Base-by-base conservation (phyloP, 495 filamentous ascomycete species). In the Tetracladium marchalianum region DNA sequence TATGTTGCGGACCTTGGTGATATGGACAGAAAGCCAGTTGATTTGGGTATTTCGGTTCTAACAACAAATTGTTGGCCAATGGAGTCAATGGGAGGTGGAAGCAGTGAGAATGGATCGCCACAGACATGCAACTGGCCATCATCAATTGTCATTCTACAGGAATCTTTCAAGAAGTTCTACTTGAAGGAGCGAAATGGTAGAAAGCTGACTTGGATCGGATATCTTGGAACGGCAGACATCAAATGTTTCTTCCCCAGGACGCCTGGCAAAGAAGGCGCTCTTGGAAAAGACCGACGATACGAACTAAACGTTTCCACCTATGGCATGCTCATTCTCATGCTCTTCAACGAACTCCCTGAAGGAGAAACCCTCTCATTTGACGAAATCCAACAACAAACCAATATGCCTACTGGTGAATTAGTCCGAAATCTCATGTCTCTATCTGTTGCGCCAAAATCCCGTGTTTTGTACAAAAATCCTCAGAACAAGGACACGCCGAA, bases 51-150 rank as follows among this genome's bases (percentile, higher is more conserved):
- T 64, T 84, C 81, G 47, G 80, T 97, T 35, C 73, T 99, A 34
- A 97, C 92, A 5, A 86, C 77, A 50, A 96, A 90, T 43, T 88
- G 87, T 60, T 99, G 92, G 92, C 92, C 92, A 1, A 75, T 87
- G 54, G 89, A 94, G 44, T 69, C 82, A 31, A 90, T 95, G 81
- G 77, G 80, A 10, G 44, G 54, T 54, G 31, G 49, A 46, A 39
- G 55, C 15, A 35, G 46, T 31, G 64, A 68, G 54, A 75, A 79
- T 18, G 80, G 76, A 1, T 63, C 69, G 1, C 66, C 66, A 18
- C 61, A 67, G 18, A 61, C 72, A 9, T 82, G 80, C 62, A 75
- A 76, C 39, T 94, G 82, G 58, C 93, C 92, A 1, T 64, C 72
- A 0, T 78, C 82, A 39, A 77, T 99, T 49, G 80, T 90, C 44